Base-by-base conservation (phyloP, 2,329 filamentous ascomycete genomes). In the Beauveria sp. region DNA sequence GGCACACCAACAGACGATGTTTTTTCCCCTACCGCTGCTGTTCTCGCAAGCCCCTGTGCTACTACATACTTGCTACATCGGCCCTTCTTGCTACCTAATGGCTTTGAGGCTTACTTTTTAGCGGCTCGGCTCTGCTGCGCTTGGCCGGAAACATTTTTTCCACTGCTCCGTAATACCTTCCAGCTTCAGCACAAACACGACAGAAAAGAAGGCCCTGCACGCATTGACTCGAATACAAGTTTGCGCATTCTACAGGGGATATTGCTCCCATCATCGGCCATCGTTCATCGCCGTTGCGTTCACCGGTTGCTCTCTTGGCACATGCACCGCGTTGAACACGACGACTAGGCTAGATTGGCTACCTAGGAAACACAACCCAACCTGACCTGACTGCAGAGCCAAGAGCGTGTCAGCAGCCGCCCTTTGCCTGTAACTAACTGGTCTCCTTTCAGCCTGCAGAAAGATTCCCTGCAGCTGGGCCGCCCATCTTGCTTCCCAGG, bases 321-420 rank as follows among this genome's bases (percentile, higher is more conserved):
- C 16, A 24, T 50, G 45, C 45, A 42, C 31, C 18, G 18, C 54
- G 22, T 57, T 34, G 9, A 57, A 57, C 31, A 49, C 55, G 45
- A 38, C 28, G n/a, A 22, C 28, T 4, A 46, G 26, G 34, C 49
- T 12, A 51, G 12, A 38, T 38, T 38, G 26, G 28, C 45, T 24
- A 24, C 22, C 22, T 59, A 59, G 55, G 46, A 59, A 50, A 50
- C 55, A 59, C 55, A 59, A 59, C 55, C 16, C 55, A 49, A 40
- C n/a, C 31, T 10, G 20, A 28, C 20, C 34, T 10, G 18, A 26
- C 45, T 10, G 18, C 28, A 34, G 22, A 59, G 45, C 18, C 34
- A 16, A 48, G 45, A 26, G 22, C 22, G 12, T 46, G 42, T 24
- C 54, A 57, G 20, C 54, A 18, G 43, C 53, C 24, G 28, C 20